Evolutionary conservation across 2,329 filamentous ascomycete species (phyloP), one percentile per base, ranked within the genome.

Genomic region (Ascochyta fabae): DNA sequence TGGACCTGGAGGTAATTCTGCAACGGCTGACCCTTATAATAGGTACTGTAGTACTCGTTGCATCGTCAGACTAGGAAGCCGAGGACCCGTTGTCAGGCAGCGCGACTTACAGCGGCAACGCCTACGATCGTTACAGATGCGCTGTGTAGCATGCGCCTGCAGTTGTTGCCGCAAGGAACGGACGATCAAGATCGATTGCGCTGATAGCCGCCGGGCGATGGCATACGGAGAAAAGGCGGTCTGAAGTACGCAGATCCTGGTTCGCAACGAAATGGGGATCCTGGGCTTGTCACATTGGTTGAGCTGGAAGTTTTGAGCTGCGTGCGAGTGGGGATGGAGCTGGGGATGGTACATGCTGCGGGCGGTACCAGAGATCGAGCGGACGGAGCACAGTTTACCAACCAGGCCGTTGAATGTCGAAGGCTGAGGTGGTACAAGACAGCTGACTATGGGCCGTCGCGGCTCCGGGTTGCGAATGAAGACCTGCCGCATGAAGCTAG

Each of bases 151-250:
- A 22, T 26, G 26, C 10, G 15, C 15, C 43, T 38, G 38, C 48
- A 36, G 47, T 34, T 46, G 8, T 26, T 38, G 35, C 43, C 31
- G 47, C 53, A 56, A 56, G 47, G 48, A 51, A 43, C 43, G 13
- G 19, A 22, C 7, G 34, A 42, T 39, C 36, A 38, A 56, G 41
- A 36, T 56, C 26, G 47, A 43, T 39, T 51, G 53, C 53, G 53
- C 53, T 47, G 42, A 56, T 51, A 48, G 46, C 53, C 48, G 43
- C 43, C 22, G 41, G 29, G 41, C 27, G 26, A 26, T 38, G 42
- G 36, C 41, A 31, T 31, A 16, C 24, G 42, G 39, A 43, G 22
- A 41, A 56, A 44, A 40, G 48, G 54, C 48, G 48, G 53, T 52
- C 48, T 56, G 48, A 8, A 56, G 35, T 12, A 43, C 16, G 31